phyloP scores from a whole-genome alignment of 2,329 filamentous ascomycete genomes.

The Exophiala xenobiotica region DNA sequence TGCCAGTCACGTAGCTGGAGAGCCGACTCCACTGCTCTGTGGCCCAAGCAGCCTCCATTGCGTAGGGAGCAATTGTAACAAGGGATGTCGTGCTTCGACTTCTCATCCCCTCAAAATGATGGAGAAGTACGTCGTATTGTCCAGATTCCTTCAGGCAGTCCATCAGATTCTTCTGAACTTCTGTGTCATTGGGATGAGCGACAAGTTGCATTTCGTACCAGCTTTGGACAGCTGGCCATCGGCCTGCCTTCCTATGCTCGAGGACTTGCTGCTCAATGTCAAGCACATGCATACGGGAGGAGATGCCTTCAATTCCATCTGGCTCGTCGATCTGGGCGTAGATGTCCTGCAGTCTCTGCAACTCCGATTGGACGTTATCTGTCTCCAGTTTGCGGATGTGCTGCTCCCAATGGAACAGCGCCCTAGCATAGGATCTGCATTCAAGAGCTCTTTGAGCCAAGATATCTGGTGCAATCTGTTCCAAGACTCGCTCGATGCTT shows the following conservation, averaged over 20 bases:
- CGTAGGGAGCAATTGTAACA: conserved; percentile 71
- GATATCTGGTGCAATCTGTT: conserved; percentile 67
- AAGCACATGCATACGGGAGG: conserved; percentile 78
- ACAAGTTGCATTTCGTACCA: conserved; percentile 94
- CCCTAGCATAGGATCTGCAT: conserved; percentile 87
- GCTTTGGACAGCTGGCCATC: conserved; percentile 92
- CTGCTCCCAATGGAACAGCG: conserved; percentile 92
- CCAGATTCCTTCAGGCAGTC: conserved; percentile 93
- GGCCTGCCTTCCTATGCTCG: conserved; percentile 86
- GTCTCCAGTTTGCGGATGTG: conserved; percentile 64
- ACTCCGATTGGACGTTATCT: conserved; percentile 56
- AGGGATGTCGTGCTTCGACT: conserved; percentile 39
- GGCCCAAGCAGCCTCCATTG: conserved; percentile 88
- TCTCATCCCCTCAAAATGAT: conserved; percentile 77
- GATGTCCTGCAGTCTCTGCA: conserved; percentile 82
- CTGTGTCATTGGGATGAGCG: conserved; percentile 71
- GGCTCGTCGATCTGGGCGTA: conserved; percentile 98
- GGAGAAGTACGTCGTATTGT: conserved; percentile 84
- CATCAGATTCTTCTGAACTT: conserved; percentile 79
- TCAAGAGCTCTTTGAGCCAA: conserved; percentile 84
- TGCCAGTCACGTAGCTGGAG: conserved; percentile 59
- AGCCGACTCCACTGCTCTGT: conserved; percentile 78
- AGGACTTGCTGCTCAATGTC: conserved; percentile 91
- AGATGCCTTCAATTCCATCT: conserved; percentile 92
- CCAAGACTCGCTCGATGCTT: conserved; percentile 70